phyloP scores from a whole-genome alignment of 176 grass and related monocot genomes.

The Pontederia crassipes region DNA sequence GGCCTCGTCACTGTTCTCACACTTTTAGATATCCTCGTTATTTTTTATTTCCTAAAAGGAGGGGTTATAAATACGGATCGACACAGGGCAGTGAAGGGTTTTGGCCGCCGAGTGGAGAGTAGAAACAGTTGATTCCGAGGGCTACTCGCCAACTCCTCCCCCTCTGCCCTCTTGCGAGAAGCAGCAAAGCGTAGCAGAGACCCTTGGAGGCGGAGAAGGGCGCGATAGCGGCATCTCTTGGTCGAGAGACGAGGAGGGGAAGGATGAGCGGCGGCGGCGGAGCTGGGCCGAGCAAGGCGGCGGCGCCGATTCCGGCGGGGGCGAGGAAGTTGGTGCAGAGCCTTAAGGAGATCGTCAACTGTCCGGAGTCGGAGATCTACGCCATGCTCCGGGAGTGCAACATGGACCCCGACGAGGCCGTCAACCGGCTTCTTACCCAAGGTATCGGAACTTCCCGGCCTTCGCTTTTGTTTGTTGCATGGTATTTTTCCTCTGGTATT shows the following conservation, averaged over 20 bases:
- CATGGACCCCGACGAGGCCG: slow-evolving; percentile 94
- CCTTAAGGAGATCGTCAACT: slow-evolving; percentile 99
- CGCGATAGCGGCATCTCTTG: background rate
- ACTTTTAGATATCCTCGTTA: no score
- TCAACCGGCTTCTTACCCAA: slow-evolving; percentile 91
- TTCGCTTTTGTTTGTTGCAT: background rate
- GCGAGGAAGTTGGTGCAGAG: slow-evolving; percentile 79
- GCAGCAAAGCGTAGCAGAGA: no score
- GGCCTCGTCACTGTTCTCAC: no score
- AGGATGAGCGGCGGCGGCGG: slow-evolving; percentile 26
- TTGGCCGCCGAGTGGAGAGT: background rate
- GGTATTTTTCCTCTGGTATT: background rate
- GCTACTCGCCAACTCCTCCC: background rate
- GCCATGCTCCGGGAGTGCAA: slow-evolving; percentile 87
- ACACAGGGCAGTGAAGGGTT: background rate
- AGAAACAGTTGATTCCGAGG: background rate
- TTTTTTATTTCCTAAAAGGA: no score
- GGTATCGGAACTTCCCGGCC: slow-evolving; percentile 18
- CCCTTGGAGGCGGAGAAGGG: background rate
- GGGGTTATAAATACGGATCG: no score
- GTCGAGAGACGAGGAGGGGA: slow-evolving; percentile 25
- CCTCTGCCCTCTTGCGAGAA: background rate
- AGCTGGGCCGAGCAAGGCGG: slow-evolving; percentile 30
- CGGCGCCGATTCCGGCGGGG: slow-evolving; percentile 42
- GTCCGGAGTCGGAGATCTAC: slow-evolving; percentile 92